Conservation (phyloP, 2,329 filamentous ascomycete species). For the Scedosporium apiospermum region DNA sequence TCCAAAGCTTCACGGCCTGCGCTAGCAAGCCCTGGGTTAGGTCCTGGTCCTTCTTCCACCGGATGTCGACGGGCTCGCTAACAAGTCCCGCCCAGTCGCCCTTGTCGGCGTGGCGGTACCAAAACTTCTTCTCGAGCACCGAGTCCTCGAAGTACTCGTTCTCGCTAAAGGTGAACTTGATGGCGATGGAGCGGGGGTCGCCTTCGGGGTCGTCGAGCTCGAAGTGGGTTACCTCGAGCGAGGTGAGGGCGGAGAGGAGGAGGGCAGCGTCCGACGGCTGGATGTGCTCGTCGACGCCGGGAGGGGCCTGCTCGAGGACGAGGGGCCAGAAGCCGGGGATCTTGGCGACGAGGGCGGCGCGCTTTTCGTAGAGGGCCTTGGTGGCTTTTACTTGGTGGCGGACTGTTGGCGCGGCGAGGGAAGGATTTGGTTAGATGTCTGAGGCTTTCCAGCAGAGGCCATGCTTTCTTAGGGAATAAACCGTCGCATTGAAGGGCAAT, state of each 20-base stretch:
- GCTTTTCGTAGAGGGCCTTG: slow-evolving; percentile 65
- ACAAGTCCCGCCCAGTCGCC: slow-evolving; percentile 68
- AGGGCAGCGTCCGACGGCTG: slow-evolving; percentile 69
- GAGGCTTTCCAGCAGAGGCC: not conserved
- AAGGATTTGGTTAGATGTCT: slow-evolving; percentile 9
- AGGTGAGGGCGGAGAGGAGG: slow-evolving; percentile 57
- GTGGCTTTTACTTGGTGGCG: slow-evolving; percentile 62
- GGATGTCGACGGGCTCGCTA: slow-evolving; percentile 78
- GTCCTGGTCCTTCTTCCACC: slow-evolving; percentile 81
- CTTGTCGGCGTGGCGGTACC: slow-evolving; percentile 60
- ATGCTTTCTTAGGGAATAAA: not conserved
- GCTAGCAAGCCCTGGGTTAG: slow-evolving; percentile 71
- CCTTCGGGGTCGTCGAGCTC: slow-evolving; percentile 59
- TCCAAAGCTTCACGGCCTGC: slow-evolving; percentile 56
- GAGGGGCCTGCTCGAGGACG: slow-evolving; percentile 78
- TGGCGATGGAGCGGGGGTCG: slow-evolving; percentile 69
- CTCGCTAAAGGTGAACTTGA: slow-evolving; percentile 68
- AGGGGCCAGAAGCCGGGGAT: slow-evolving; percentile 93
- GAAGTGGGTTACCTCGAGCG: slow-evolving; percentile 68
- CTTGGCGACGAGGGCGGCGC: slow-evolving; percentile 56
- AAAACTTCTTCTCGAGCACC: slow-evolving; percentile 84
- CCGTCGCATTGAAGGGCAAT: too few relatives aligned
- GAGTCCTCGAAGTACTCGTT: slow-evolving; percentile 78
- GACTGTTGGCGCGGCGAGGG: slow-evolving; percentile 35
- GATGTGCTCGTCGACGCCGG: slow-evolving; percentile 81